Percentiles rank a stretch among this genome's conserved stretches.
phyloP scores from a whole-genome alignment of 1,139 yeast genomes.

The Pichia kudriavzevii region DNA sequence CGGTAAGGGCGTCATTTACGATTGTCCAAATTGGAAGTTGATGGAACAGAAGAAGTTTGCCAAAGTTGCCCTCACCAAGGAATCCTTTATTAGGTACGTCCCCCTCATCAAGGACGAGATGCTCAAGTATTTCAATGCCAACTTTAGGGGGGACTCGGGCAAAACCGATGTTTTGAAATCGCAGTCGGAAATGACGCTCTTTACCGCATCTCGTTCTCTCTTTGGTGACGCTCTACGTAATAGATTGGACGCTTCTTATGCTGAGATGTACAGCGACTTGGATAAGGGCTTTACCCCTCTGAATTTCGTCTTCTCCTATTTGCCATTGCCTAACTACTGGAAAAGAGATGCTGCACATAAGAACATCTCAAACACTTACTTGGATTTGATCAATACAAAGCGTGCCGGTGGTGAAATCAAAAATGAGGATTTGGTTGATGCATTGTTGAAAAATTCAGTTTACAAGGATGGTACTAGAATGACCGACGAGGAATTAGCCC shows the following conservation, averaged over 20 bases:
- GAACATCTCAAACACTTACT: constrained; percentile 70
- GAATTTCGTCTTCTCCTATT: constrained; percentile 89
- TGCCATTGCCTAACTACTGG: constrained; percentile 82
- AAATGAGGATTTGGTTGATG: constrained; percentile 82
- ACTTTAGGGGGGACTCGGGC: constrained; percentile 37
- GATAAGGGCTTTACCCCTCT: constrained; percentile 96
- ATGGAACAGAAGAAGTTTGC: constrained; percentile 99
- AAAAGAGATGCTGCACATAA: constrained; percentile 84
- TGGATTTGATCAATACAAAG: constrained; percentile 69
- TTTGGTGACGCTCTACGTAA: constrained; percentile 88
- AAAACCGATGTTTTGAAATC: constrained; percentile 66
- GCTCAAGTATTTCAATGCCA: constrained; percentile 46
- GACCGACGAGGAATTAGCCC: constrained; percentile 94
- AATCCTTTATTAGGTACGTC: constrained; percentile 76
- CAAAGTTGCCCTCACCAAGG: constrained; percentile 79
- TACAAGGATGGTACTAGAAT: constrained; percentile 89
- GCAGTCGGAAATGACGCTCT: constrained; percentile 93
- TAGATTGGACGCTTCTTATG: constrained; percentile 76
- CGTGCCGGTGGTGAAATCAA: constrained; percentile 69
- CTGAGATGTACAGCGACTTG: constrained; percentile 78
- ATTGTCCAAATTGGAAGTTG: constrained; percentile 85
- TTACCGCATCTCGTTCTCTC: constrained; percentile 88
- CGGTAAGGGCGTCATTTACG: constrained; percentile 95
- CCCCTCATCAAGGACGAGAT: constrained; percentile 83
- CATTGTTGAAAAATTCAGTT: constrained; percentile 71